These are phyloP conservation scores for Xylariaceae sp. DNA, from an alignment of 2,329 filamentous ascomycete genomes.

Conservation along the genomic window DNA sequence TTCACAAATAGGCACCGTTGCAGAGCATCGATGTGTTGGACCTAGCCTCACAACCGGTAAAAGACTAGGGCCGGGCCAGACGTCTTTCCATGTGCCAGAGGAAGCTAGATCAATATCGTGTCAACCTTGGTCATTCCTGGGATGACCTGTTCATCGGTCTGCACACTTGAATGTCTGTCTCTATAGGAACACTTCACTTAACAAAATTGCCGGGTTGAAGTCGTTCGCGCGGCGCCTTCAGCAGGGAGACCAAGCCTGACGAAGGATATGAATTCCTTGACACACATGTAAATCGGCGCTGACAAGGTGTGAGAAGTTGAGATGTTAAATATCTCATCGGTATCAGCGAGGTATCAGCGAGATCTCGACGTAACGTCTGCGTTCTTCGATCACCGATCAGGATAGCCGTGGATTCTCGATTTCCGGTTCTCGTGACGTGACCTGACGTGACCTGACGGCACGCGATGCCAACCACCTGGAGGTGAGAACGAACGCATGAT, in stretches of 20 bases:
- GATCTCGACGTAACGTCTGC: background rate
- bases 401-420: background rate
- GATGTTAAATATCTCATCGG: background rate
- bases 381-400: background rate
- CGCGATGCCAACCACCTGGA: slow-evolving; percentile 1
- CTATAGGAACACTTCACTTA: no score
- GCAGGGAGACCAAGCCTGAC: no score
- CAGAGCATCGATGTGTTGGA: background rate
- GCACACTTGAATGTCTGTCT: background rate
- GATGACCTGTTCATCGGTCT: background rate
- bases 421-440: background rate
- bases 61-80: background rate
- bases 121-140: background rate
- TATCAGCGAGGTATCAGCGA: background rate
- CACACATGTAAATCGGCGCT: no score
- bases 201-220: no score
- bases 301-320: background rate
- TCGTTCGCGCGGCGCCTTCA: no score
- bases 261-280: no score
- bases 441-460: background rate
- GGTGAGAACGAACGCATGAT: slow-evolving; percentile 2
- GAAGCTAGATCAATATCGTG: background rate
- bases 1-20: no score
- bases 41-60: background rate
- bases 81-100: background rate